Conservation (phyloP, 768 basidiomycete genomes). For the Mycena alexandri region DNA sequence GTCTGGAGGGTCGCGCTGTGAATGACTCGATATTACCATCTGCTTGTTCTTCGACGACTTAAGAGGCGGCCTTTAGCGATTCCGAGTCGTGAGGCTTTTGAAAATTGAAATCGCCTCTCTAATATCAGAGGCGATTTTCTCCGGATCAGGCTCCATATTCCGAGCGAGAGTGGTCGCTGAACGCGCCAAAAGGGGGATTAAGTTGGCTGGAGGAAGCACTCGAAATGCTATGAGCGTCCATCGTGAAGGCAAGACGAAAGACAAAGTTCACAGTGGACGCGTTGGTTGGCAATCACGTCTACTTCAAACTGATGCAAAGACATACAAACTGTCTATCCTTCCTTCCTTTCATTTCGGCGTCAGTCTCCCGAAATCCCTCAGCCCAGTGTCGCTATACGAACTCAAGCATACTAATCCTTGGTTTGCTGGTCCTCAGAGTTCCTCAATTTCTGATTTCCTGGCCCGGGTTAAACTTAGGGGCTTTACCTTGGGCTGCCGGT, state of each 20-base stretch:
- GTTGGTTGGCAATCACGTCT: conserved; percentile 16
- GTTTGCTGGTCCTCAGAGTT: no score
- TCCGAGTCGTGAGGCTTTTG: no score
- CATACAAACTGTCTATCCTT: not conserved
- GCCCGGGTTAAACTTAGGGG: no score
- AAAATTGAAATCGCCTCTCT: no score
- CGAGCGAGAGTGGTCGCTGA: conserved; percentile 1
- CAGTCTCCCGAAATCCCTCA: no score
- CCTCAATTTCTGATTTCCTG: no score
- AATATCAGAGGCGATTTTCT: conserved; percentile 33
- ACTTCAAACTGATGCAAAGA: not conserved
- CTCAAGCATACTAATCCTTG: no score
- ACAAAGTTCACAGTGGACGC: no score
- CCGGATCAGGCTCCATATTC: conserved; percentile 13
- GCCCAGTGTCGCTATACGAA: no score
- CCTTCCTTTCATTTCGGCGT: not conserved
- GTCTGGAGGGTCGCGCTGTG: no score
- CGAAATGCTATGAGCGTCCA: conserved; percentile 18
- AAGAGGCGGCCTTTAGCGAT: conserved; percentile 12
- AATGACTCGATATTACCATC: no score
- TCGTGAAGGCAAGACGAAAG: not conserved
- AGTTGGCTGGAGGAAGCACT: conserved; percentile 14
- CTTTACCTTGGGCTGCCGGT: no score
- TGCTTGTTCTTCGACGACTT: conserved; percentile 28
- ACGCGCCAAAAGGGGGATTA: conserved; percentile 21